Conservation (phyloP, 2,329 filamentous ascomycete species). For the Talaromyces islandicus region DNA sequence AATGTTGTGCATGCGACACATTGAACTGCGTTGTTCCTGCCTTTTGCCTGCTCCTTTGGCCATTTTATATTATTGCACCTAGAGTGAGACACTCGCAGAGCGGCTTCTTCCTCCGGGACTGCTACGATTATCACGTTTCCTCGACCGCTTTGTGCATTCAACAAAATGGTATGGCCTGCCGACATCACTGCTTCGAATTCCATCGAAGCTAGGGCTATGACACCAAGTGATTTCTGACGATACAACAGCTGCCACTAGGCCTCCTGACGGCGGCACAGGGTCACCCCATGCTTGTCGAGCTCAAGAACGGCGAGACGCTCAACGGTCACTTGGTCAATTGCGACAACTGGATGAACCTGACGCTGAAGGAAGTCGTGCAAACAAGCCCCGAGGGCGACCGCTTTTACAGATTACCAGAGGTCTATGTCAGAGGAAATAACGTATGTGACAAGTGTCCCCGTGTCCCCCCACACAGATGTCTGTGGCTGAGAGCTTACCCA, state of each 20-base stretch:
- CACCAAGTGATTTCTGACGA: not conserved
- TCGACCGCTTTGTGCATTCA: not conserved
- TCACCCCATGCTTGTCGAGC: slow-evolving; percentile 95
- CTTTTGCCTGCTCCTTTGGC: not conserved
- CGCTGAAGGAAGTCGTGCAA: slow-evolving; percentile 92
- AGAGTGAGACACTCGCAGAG: not conserved
- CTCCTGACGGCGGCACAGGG: slow-evolving; percentile 93
- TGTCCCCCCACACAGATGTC: not conserved
- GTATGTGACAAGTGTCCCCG: slow-evolving; percentile 50
- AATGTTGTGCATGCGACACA: not conserved
- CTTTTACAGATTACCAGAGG: slow-evolving; percentile 86
- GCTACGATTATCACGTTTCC: not conserved
- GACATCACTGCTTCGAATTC: not conserved
- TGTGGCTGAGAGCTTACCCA: not conserved
- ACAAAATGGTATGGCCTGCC: slow-evolving; percentile 1
- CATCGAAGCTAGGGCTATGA: not conserved
- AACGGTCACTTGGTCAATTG: slow-evolving; percentile 95
- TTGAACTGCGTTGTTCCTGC: not conserved
- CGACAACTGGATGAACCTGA: slow-evolving; percentile 99
- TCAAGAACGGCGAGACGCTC: slow-evolving; percentile 95
- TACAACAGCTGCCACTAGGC: slow-evolving; percentile 49
- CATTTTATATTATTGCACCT: not conserved
- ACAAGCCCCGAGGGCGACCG: slow-evolving; percentile 92
- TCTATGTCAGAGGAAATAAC: slow-evolving; percentile 96
- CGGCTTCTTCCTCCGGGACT: not conserved